Evolutionary conservation across 1,284 basidiomycete species (phyloP), one percentile per base, ranked within the genome.

Genomic region (Irpex sp.): DNA sequence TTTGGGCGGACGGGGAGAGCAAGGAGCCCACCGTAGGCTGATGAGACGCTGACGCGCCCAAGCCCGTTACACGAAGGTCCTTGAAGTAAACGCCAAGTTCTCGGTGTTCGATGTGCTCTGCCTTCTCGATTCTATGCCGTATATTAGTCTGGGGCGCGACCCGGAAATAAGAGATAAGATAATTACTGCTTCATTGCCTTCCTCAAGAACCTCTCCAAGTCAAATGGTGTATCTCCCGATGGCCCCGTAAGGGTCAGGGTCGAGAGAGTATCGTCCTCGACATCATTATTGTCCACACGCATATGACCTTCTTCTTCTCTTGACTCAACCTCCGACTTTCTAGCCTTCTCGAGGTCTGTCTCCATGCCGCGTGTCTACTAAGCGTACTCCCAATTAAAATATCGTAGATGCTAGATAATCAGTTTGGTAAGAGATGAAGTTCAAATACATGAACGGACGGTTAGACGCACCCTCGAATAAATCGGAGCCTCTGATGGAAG

Each of bases 61-160:
- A 68, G 13, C 83, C 84, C 5, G 78, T 72, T 17, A 85, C 83
- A 7, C 75, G 73, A 9, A 86, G 77, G 63, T 83, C 73, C 61
- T 79, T 68, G 68, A 85, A 84, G 2, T 76, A 71, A 7, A 85
- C 80, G 17, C 84, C 84, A 11, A 85, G 77, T 65, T 81, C 76
- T 35, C 83, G 75, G 5, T 70, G 61, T 63, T 78, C 73, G 57
- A 83, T 78, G 5, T 50, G 21, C 21, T 79, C 71, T 1, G 80
- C 74, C 54, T 79, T 78, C 43, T 82, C 79, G 6, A 76, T 66
- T 67, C 83, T 85, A 31, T 21, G 17, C 15, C 11, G 13, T n/a
- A 17, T n/a, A 21, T 8, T 17, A 50, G 49, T 50, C 17, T n/a
- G 6, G 7, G 11, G 19, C 17, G 7, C 7, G 7, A 21, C 19